phyloP scores from a whole-genome alignment of 2,329 filamentous ascomycete genomes.

The Neoscytalidium dimidiatum region DNA sequence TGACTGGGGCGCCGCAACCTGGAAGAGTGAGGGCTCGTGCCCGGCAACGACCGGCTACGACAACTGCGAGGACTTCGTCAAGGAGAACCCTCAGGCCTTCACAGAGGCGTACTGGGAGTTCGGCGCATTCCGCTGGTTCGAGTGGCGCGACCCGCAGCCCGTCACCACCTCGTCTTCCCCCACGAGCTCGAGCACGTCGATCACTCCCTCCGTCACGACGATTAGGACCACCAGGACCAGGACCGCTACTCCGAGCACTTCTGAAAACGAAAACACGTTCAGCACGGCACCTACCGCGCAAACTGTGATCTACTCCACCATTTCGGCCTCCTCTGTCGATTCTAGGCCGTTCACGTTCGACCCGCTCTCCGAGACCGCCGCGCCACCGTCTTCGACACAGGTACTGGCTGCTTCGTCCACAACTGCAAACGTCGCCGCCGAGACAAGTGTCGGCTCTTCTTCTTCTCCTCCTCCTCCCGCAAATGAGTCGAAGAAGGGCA shows the following conservation, averaged over 20 bases:
- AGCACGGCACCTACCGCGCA: background rate
- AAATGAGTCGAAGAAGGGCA: background rate
- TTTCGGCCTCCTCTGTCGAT: background rate
- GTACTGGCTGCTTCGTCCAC: background rate
- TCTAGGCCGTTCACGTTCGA: constrained; percentile 1
- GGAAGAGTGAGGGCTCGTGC: constrained; percentile 45
- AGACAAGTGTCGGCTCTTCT: background rate
- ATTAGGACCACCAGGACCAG: background rate
- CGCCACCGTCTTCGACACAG: background rate
- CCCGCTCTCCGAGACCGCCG: background rate
- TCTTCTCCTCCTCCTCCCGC: background rate
- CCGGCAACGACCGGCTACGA: constrained; percentile 46
- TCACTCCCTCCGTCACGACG: background rate
- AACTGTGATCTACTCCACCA: background rate
- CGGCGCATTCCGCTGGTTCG: constrained; percentile 25
- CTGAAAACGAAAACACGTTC: background rate
- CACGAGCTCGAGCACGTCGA: background rate
- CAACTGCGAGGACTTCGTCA: constrained; percentile 41
- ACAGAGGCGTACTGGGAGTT: constrained; percentile 37
- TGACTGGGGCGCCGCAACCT: constrained; percentile 58
- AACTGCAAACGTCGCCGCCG: background rate
- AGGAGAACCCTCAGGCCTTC: constrained; percentile 33
- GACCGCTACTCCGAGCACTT: background rate
- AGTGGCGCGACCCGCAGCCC: background rate
- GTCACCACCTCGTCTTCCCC: background rate